Evolutionary conservation across 1,139 yeast genomes (phyloP).

Genomic region (Lodderomyces parapsilosis): DNA sequence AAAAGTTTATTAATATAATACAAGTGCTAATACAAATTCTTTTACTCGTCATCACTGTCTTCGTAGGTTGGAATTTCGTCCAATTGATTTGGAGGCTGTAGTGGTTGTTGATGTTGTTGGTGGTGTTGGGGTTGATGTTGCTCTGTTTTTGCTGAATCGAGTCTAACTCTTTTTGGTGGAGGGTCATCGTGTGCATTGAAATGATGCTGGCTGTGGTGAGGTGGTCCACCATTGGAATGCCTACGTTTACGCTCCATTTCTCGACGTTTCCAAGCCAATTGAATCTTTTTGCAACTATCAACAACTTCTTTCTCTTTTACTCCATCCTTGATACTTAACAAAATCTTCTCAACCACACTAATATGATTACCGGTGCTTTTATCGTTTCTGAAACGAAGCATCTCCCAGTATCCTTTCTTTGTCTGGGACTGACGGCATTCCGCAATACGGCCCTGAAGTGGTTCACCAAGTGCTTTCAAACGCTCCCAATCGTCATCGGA

Average conservation of each 20-base stretch:
- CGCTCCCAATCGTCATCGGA: constrained; percentile 80
- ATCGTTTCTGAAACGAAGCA: constrained; percentile 89
- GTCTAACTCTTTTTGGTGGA: constrained; percentile 9
- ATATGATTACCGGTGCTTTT: constrained; percentile 85
- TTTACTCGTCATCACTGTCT: constrained; percentile 37
- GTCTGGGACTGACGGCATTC: constrained; percentile 70
- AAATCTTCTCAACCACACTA: constrained; percentile 74
- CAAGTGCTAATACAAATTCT: not conserved
- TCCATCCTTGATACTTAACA: constrained; percentile 83
- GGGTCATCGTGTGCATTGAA: constrained; percentile 10
- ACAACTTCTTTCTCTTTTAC: constrained; percentile 76
- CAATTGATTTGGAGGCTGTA: constrained; percentile 6
- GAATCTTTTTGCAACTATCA: constrained; percentile 37
- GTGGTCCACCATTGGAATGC: constrained; percentile 9
- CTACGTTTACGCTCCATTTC: constrained; percentile 27
- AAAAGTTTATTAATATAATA: constrained; percentile 1
- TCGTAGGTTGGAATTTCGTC: constrained; percentile 42
- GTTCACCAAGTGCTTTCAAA: constrained; percentile 68
- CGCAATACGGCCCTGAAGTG: constrained; percentile 85
- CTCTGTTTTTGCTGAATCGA: constrained; percentile 12
- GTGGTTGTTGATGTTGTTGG: constrained; percentile 4
- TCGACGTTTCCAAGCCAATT: constrained; percentile 36
- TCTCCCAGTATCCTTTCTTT: constrained; percentile 66
- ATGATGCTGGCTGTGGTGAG: not conserved
- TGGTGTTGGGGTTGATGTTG: constrained; percentile 7